phyloP scores from a whole-genome alignment of 768 basidiomycete genomes.

The Kwoniella mangroviensis region DNA sequence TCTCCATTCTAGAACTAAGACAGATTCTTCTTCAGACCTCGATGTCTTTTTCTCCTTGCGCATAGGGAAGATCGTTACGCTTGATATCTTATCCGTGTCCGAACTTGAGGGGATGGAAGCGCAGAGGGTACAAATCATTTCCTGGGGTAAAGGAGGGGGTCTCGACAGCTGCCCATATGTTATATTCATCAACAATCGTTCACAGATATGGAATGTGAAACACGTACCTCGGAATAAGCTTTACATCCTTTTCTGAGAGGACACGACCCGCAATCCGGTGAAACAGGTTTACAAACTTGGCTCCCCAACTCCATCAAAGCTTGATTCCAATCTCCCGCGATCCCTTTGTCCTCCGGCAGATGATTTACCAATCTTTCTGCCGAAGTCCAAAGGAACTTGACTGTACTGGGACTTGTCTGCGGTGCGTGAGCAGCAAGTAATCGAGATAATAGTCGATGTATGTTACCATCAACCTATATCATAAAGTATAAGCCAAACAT shows the following conservation, averaged over 20 bases:
- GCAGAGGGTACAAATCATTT: constrained; percentile 42
- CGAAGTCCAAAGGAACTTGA: constrained; percentile 80
- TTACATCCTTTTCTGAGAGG: constrained; percentile 72
- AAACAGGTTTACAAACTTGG: constrained; percentile 84
- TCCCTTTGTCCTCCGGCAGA: constrained; percentile 57
- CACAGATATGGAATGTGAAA: background rate
- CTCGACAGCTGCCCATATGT: constrained; percentile 5
- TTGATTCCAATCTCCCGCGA: constrained; percentile 82
- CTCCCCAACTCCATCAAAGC: constrained; percentile 93
- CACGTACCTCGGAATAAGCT: constrained; percentile 63
- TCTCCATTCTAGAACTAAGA: constrained; percentile 82
- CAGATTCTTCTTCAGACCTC: constrained; percentile 80
- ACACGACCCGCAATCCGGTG: constrained; percentile 75
- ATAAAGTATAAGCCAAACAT: constrained; percentile 2
- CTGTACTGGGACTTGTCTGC: constrained; percentile 76
- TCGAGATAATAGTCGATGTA: constrained; percentile 81
- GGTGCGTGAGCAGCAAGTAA: constrained; percentile 79
- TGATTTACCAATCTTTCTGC: constrained; percentile 72
- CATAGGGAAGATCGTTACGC: constrained; percentile 84
- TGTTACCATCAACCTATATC: constrained; percentile 82
- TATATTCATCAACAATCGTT: background rate
- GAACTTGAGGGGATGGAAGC: constrained; percentile 33
- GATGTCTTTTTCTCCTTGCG: constrained; percentile 78
- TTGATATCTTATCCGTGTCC: constrained; percentile 30
- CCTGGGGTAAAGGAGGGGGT: constrained; percentile 8